Conservation (phyloP, 1,284 basidiomycete species). For the Pseudomicrostroma phylloplanum region DNA sequence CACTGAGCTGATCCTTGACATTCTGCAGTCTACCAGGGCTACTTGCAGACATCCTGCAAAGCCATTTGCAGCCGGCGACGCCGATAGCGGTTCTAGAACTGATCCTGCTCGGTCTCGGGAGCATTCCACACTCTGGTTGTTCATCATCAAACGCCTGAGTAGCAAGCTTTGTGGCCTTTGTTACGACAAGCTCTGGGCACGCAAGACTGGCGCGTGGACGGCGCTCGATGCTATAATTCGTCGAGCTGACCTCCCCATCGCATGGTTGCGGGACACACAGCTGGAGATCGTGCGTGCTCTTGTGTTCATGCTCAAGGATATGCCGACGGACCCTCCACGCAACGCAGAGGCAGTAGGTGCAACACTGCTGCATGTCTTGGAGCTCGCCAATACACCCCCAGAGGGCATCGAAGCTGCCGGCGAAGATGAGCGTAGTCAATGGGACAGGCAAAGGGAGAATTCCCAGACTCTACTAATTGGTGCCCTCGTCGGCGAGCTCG, state of each 20-base stretch:
- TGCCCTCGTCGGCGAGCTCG: slow-evolving; percentile 82
- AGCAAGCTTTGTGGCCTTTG: slow-evolving; percentile 47
- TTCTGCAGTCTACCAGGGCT: neutral
- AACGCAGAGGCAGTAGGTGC: slow-evolving; percentile 74
- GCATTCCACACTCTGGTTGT: neutral
- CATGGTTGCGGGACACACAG: slow-evolving; percentile 80
- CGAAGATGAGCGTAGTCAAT: slow-evolving; percentile 11
- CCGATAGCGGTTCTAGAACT: neutral
- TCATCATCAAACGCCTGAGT: neutral
- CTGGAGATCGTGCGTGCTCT: slow-evolving; percentile 85
- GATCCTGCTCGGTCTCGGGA: neutral
- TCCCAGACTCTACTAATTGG: slow-evolving; percentile 51
- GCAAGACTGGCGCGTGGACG: slow-evolving; percentile 50
- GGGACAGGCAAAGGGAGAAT: slow-evolving; percentile 20
- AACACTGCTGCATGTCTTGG: slow-evolving; percentile 70
- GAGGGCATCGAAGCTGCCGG: neutral
- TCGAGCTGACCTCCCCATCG: slow-evolving; percentile 57
- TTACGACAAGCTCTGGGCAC: slow-evolving; percentile 49
- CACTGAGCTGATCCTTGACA: slow-evolving; percentile 53
- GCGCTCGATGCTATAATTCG: slow-evolving; percentile 46
- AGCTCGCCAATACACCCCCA: slow-evolving; percentile 59
- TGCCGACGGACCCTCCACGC: slow-evolving; percentile 80
- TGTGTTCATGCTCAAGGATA: slow-evolving; percentile 89
- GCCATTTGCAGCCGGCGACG: neutral
- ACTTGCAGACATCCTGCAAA: neutral